phyloP scores from a whole-genome alignment of 2,329 filamentous ascomycete genomes.

The Teratosphaeria nubilosa region DNA sequence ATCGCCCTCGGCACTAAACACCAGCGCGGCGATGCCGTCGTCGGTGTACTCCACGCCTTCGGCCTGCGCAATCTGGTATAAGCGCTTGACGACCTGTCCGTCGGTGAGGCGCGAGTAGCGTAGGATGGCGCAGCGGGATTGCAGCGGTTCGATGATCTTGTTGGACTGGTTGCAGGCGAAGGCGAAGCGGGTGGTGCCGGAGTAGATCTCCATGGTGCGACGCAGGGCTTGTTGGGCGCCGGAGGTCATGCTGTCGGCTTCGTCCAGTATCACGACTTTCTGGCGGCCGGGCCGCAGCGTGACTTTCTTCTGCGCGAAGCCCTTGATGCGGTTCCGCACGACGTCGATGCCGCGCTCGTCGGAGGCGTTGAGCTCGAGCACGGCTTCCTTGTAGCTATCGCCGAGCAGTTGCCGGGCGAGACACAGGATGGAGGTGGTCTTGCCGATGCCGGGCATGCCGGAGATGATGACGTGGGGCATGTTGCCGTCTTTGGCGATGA shows the following conservation, averaged over 20 bases:
- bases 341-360: slow-evolving; percentile 97
- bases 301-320: slow-evolving; percentile 97
- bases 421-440: slow-evolving; percentile 91
- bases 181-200: slow-evolving; percentile 87
- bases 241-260: slow-evolving; percentile 94
- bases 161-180: slow-evolving; percentile 98
- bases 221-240: slow-evolving; percentile 91
- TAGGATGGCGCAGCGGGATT: slow-evolving; percentile 91
- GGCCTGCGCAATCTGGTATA: slow-evolving; percentile 85
- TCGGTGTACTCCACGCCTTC: slow-evolving; percentile 87
- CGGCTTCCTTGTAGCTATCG: slow-evolving; percentile 92
- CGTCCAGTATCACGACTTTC: slow-evolving; percentile 94
- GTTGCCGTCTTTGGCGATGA: slow-evolving; percentile 96
- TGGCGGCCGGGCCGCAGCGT: slow-evolving; percentile 83
- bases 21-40: slow-evolving; percentile 86
- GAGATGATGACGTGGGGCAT: slow-evolving; percentile 99
- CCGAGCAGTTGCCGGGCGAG: slow-evolving; percentile 85
- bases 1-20: slow-evolving; percentile 94
- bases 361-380: slow-evolving; percentile 89
- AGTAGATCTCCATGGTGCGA: slow-evolving; percentile 98
- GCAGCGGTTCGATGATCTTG: slow-evolving; percentile 98
- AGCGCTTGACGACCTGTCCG: slow-evolving; percentile 77
- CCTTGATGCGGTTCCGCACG: slow-evolving; percentile 93
- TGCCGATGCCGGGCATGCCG: slow-evolving; percentile 98
- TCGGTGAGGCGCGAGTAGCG: slow-evolving; percentile 89